These are phyloP conservation scores for Magnolia kwangsiensis DNA, from an alignment of 164 flowering plant genomes.

Conservation along the genomic window DNA sequence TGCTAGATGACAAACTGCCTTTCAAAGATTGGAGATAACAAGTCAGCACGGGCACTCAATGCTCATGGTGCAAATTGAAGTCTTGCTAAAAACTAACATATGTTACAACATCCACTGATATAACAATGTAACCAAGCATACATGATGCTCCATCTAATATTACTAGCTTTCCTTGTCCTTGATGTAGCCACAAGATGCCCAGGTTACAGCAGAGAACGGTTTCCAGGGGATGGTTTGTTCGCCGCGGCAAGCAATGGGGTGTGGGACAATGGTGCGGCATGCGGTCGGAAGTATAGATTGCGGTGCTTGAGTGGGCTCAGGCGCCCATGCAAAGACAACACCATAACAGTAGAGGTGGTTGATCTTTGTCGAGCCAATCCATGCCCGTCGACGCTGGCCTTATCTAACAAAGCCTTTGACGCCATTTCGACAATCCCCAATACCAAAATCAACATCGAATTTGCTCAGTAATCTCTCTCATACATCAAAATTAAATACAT, in stretches of 20 bases:
- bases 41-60: no score
- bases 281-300: constrained; percentile 47
- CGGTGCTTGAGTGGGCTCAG: constrained; percentile 50
- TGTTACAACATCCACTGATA: no score
- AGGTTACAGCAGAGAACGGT: constrained; percentile 35
- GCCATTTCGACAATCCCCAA: constrained; percentile 31
- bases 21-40: no score
- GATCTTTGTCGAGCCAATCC: constrained; percentile 40
- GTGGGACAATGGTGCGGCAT: constrained; percentile 76
- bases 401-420: constrained; percentile 45
- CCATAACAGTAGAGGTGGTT: constrained; percentile 43
- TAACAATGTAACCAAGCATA: no score
- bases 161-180: background rate
- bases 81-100: no score
- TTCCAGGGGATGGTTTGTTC: constrained; percentile 43
- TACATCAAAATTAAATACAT: background rate
- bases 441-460: constrained; percentile 42
- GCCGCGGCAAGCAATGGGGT: constrained; percentile 44
- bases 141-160: no score
- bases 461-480: constrained; percentile 25
- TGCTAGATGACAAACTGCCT: no score
- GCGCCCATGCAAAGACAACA: constrained; percentile 43
- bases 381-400: constrained; percentile 42
- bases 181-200: constrained; percentile 52
- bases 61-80: no score